Conservation (phyloP, 495 filamentous ascomycete genomes). For the Aspergillus homomorphus region DNA sequence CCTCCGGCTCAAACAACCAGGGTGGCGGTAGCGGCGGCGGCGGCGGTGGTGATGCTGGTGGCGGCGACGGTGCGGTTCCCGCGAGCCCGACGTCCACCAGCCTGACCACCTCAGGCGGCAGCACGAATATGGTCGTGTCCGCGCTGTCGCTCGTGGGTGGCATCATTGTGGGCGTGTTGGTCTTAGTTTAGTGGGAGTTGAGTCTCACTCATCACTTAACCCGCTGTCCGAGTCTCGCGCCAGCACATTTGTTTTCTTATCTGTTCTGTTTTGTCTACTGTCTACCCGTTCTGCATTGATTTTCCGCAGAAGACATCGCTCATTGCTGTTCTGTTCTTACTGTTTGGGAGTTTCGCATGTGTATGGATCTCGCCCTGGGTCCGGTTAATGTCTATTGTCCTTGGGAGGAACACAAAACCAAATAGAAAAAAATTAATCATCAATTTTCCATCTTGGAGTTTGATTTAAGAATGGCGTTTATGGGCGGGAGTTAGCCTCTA, state of each 20-base stretch:
- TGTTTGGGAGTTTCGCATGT: neutral
- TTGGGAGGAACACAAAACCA: no score
- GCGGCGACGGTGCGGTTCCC: conserved; percentile 3
- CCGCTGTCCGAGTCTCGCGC: neutral
- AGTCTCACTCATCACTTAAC: neutral
- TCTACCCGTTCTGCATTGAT: no score
- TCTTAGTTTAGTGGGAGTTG: conserved; percentile 13
- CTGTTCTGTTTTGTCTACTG: neutral
- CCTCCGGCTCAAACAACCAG: neutral
- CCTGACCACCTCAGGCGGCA: conserved; percentile 28
- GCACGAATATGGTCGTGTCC: conserved; percentile 30
- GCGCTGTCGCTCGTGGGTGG: conserved; percentile 29
- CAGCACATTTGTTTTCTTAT: conserved; percentile 6
- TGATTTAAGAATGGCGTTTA: no score
- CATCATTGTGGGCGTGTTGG: conserved; percentile 22
- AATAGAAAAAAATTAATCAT: no score
- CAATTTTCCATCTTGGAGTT: no score
- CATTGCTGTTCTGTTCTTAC: neutral
- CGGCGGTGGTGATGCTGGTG: neutral
- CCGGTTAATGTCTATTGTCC: no score
- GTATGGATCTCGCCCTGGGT: neutral
- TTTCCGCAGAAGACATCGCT: no score
- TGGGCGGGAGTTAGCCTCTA: no score
- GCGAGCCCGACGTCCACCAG: conserved; percentile 24
- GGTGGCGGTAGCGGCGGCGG: neutral